Base-by-base conservation (phyloP, 2,329 filamentous ascomycete genomes). In the Pyrenophora tritici-repentis region DNA sequence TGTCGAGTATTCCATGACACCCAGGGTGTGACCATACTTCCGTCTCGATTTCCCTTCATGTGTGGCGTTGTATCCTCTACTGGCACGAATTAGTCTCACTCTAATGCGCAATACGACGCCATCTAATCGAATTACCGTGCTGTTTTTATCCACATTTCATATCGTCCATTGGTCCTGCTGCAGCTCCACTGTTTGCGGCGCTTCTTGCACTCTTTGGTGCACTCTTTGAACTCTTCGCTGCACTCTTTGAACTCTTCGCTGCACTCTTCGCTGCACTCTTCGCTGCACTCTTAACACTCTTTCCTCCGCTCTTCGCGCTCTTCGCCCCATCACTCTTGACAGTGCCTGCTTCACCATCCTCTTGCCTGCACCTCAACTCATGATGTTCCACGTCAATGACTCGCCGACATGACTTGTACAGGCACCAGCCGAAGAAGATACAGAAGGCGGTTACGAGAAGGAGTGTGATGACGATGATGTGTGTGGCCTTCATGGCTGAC, bases 381-480 rank as follows among this genome's bases (percentile, higher is more conserved):
- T 55, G 32, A 12, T 53, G 39, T 18, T 63, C 57, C 3, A 54
- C 60, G 13, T 56, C 42, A 1, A 65, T 46, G 7, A 50, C 55
- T 18, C 64, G 53, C 6, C 40, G 36, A 24, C 62, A 66, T 9
- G 38, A 43, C 22, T 37, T 49, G 36, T 51, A 57, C 1, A 66
- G 50, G 12, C 52, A 63, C 39, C 48, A 62, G 1, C 44, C 59
- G 42, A 66, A 59, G 41, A 59, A 16, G 37, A 59, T 41, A 50
- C 35, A 24, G 50, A 67, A 62, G 22, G 49, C 7, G 6, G 46
- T 35, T 34, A 62, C 10, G 12, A 66, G 51, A 39, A 50, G 7
- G 4, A 65, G 20, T 14, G 47, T 49, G 6, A 65, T 44, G 37
- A 60, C 45, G 24, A 68, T 55, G 20, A 42, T 35, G 53, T 61